Percentiles rank a stretch among this genome's conserved stretches.
These are phyloP conservation scores for Furcasterigmium sp. DNA, from an alignment of 2,329 filamentous ascomycete genomes.

Conservation along the genomic window DNA sequence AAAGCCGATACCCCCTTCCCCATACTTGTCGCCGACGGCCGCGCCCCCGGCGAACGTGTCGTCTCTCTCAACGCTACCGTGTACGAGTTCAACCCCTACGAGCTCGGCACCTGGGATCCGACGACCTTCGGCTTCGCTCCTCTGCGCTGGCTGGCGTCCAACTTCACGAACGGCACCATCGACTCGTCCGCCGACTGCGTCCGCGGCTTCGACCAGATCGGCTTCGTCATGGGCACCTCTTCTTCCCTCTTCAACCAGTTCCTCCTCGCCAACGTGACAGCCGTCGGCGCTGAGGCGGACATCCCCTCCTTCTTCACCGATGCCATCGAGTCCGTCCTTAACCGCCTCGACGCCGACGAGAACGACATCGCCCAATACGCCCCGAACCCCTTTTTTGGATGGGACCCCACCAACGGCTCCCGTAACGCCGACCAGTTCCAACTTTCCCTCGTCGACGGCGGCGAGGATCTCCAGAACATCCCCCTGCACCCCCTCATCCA, in stretches of 20 bases:
- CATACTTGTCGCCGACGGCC: slow-evolving; percentile 43
- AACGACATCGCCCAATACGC: slow-evolving; percentile 72
- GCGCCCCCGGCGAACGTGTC: slow-evolving; percentile 35
- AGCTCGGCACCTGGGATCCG: slow-evolving; percentile 60
- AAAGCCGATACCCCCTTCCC: slow-evolving; percentile 40
- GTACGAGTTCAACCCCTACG: slow-evolving; percentile 62
- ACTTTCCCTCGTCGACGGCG: slow-evolving; percentile 75
- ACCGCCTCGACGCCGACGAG: slow-evolving; percentile 49
- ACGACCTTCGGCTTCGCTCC: slow-evolving; percentile 55
- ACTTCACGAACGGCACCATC: slow-evolving; percentile 45
- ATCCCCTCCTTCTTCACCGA: slow-evolving; percentile 27
- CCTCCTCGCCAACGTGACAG: slow-evolving; percentile 52
- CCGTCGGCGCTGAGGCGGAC: slow-evolving; percentile 19
- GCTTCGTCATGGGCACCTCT: slow-evolving; percentile 78
- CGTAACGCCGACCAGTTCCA: slow-evolving; percentile 37
- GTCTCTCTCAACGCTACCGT: slow-evolving; percentile 52
- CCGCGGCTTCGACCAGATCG: slow-evolving; percentile 70
- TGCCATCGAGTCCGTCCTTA: slow-evolving; percentile 44
- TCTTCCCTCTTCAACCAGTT: slow-evolving; percentile 78
- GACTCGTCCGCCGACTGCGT: slow-evolving; percentile 40
- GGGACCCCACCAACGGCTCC: slow-evolving; percentile 32
- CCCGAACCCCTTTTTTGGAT: slow-evolving; percentile 53
- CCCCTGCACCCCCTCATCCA: slow-evolving; percentile 62
- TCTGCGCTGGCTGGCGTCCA: slow-evolving; percentile 55
- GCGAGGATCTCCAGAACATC: slow-evolving; percentile 73